phyloP scores from a whole-genome alignment of 2,329 filamentous ascomycete species.

The Pseudogymnoascus sp. region DNA sequence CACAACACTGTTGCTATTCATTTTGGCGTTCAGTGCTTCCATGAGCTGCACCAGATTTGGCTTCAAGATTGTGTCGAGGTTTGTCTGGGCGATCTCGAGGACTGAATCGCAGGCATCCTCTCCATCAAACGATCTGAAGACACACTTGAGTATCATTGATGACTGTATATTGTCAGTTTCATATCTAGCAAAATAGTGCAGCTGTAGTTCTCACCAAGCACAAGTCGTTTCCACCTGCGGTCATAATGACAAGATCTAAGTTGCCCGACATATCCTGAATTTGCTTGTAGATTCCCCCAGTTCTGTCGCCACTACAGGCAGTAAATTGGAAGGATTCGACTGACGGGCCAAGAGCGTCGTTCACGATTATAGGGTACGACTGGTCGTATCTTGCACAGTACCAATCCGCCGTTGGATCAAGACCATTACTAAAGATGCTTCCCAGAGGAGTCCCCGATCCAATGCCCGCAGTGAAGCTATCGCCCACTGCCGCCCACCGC shows the following conservation, averaged over 20 bases:
- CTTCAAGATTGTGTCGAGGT: neutral
- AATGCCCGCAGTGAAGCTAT: slow-evolving; percentile 33
- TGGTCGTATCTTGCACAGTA: slow-evolving; percentile 26
- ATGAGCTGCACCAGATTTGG: neutral
- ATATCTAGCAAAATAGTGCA: neutral
- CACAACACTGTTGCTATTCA: slow-evolving; percentile 25
- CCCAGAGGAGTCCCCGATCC: slow-evolving; percentile 21
- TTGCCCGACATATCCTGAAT: slow-evolving; percentile 20
- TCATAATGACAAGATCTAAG: slow-evolving; percentile 30
- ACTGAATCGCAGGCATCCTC: neutral
- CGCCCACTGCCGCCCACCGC: slow-evolving; percentile 30
- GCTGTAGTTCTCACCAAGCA: slow-evolving; percentile 23
- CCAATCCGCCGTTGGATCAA: neutral
- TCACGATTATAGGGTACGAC: slow-evolving; percentile 25
- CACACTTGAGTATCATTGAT: neutral
- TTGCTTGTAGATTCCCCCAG: slow-evolving; percentile 25
- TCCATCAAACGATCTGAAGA: neutral
- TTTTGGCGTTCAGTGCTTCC: slow-evolving; percentile 17
- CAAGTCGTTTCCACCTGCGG: slow-evolving; percentile 32
- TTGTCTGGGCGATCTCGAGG: neutral
- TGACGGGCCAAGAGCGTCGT: slow-evolving; percentile 17
- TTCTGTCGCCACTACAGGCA: slow-evolving; percentile 25
- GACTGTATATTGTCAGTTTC: neutral
- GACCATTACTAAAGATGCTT: slow-evolving; percentile 6
- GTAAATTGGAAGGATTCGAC: slow-evolving; percentile 25